These are phyloP conservation scores for Parietaria judaica DNA, from an alignment of 306 rosid genomes.

Conservation along the genomic window DNA sequence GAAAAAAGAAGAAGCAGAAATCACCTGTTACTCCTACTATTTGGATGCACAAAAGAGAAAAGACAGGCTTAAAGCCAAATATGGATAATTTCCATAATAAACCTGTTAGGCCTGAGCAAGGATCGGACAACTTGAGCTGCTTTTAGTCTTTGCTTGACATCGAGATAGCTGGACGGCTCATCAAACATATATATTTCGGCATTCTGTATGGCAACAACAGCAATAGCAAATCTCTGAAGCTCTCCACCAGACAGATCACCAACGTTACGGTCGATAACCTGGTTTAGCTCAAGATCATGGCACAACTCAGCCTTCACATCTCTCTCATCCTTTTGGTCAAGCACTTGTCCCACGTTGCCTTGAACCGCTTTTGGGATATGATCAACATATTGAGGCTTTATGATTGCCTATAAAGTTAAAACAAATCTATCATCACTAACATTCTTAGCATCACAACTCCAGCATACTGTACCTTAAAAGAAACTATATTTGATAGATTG, in stretches of 20 bases:
- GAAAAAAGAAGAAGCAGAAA: conserved; percentile 11
- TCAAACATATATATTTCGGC: conserved; percentile 99
- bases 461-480: too few relatives aligned
- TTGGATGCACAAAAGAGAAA: neutral
- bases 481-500: neutral
- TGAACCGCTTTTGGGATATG: conserved; percentile 97
- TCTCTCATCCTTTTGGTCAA: conserved; percentile 83
- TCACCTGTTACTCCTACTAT: neutral
- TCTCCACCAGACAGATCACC: conserved; percentile 98
- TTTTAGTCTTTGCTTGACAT: conserved; percentile 93
- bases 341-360: conserved; percentile 94
- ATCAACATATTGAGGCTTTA: conserved; percentile 98
- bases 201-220: conserved; percentile 85
- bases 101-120: conserved; percentile 89
- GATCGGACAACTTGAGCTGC: conserved; percentile 93
- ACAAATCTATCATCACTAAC: neutral
- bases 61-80: too few relatives aligned
- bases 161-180: conserved; percentile 97
- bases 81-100: too few relatives aligned
- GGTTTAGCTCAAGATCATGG: conserved; percentile 78
- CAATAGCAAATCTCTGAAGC: conserved; percentile 98
- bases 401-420: conserved; percentile 53
- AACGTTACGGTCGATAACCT: conserved; percentile 89
- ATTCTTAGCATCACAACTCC: too few relatives aligned
- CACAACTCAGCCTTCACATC: conserved; percentile 61